Evolutionary conservation across 352 stramenopile species (phyloP).

Genomic region (Phytophthora ohioensis): DNA sequence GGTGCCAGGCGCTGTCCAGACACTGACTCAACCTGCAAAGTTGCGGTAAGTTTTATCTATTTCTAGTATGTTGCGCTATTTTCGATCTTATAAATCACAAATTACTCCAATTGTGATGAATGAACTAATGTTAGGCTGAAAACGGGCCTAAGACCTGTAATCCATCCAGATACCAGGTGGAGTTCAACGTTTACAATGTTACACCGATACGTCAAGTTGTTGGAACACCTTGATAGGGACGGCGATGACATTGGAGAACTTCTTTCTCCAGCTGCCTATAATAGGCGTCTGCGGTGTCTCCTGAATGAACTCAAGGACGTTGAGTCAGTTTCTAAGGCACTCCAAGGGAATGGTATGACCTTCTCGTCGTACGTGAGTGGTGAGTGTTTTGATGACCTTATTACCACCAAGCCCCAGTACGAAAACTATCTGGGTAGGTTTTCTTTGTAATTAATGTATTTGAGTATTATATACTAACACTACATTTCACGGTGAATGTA

Average conservation of each 20-base stretch:
- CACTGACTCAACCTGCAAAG: too few species aligned
- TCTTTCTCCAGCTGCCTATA: neutral
- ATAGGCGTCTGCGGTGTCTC: neutral
- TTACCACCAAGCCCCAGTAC: neutral
- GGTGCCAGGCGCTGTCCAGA: too few species aligned
- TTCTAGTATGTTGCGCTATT: too few species aligned
- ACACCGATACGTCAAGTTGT: too few species aligned
- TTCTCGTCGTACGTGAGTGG: neutral
- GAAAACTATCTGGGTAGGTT: neutral
- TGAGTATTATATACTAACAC: neutral
- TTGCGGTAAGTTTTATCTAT: too few species aligned
- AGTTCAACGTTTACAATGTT: too few species aligned
- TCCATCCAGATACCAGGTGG: too few species aligned
- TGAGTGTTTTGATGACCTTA: neutral
- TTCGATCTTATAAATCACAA: too few species aligned
- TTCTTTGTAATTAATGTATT: neutral
- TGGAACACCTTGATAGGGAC: too few species aligned
- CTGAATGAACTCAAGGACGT: neutral
- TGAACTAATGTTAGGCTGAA: too few species aligned
- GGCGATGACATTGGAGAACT: neutral
- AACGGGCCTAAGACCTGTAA: too few species aligned
- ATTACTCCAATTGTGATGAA: too few species aligned
- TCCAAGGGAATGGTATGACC: neutral
- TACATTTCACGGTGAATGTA: neutral
- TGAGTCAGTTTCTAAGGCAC: neutral